Evolutionary conservation across 768 basidiomycete species (phyloP).

Genomic region (Imleria badia): DNA sequence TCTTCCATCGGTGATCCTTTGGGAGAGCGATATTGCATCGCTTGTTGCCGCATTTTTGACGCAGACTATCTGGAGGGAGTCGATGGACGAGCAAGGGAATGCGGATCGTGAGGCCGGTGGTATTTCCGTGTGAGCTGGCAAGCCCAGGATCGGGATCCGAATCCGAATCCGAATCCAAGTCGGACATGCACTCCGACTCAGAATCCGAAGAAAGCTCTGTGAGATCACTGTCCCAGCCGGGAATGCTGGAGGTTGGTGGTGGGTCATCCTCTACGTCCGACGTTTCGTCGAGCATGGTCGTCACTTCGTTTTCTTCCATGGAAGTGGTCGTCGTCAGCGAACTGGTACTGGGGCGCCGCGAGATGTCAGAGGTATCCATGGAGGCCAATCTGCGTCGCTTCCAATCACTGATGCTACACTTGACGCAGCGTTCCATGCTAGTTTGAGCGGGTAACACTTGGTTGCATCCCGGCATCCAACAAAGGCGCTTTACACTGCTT

Average conservation of each 20-base stretch:
- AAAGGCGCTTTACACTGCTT: slow-evolving; percentile 12
- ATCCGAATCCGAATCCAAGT: neutral
- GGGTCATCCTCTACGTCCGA: slow-evolving; percentile 2
- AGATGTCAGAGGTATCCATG: neutral
- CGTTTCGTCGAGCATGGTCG: neutral
- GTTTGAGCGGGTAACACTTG: slow-evolving; percentile 6
- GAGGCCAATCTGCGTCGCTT: slow-evolving; percentile 7
- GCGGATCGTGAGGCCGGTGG: slow-evolving; percentile 15
- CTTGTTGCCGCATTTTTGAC: slow-evolving; percentile 34
- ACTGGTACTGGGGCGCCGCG: neutral
- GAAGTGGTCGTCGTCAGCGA: neutral
- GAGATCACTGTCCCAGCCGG: slow-evolving; percentile 28
- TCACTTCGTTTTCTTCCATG: neutral
- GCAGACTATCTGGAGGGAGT: slow-evolving; percentile 5
- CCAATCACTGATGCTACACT: slow-evolving; percentile 22
- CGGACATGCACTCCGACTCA: slow-evolving; percentile 3
- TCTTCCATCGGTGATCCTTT: slow-evolving; percentile 39
- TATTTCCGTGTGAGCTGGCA: neutral
- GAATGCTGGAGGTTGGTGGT: neutral
- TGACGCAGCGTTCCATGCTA: slow-evolving; percentile 16
- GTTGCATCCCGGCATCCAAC: slow-evolving; percentile 14
- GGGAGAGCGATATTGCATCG: slow-evolving; percentile 37
- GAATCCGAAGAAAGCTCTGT: slow-evolving; percentile 19
- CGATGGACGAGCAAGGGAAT: slow-evolving; percentile 22
- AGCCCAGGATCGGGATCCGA: neutral